A percentile compares a stretch with the other conserved stretches of the same genome.
Conservation (phyloP, 1,284 basidiomycete genomes). For the Xerocomus amazonicus region DNA sequence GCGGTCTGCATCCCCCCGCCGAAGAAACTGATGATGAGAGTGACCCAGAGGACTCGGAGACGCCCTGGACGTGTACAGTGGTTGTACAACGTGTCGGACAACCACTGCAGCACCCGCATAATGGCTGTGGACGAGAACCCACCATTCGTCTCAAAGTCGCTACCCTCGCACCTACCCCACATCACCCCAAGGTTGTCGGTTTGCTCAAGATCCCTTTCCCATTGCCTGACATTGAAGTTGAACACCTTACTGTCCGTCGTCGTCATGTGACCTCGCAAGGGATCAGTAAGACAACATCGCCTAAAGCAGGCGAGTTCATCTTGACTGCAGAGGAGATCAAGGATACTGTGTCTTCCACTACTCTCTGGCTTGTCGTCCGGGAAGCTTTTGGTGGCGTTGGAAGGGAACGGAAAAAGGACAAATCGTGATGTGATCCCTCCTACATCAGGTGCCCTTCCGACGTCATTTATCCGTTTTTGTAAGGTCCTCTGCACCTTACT, state of each 20-base stretch:
- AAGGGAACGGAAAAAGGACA: constrained; percentile 69
- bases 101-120: constrained; percentile 2
- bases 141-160: constrained; percentile 59
- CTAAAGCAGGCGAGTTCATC: constrained; percentile 43
- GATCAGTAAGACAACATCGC: constrained; percentile 38
- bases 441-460: too few species aligned
- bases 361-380: constrained; percentile 88
- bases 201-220: constrained; percentile 88
- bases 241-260: constrained; percentile 49
- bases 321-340: constrained; percentile 92
- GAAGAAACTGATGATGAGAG: constrained; percentile 64
- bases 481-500: constrained; percentile 7
- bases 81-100: constrained; percentile 43
- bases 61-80: constrained; percentile 87
- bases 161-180: constrained; percentile 86
- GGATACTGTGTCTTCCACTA: constrained; percentile 86
- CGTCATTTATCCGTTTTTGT: constrained; percentile 18
- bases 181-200: constrained; percentile 93
- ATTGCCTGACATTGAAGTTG: constrained; percentile 73
- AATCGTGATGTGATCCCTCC: constrained; percentile 38
- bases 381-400: constrained; percentile 91
- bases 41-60: constrained; percentile 94
- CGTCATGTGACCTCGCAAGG: constrained; percentile 46
- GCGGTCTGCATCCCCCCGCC: constrained; percentile 23
- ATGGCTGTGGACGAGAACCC: constrained; percentile 8